Conservation (phyloP, 2,329 filamentous ascomycete species). For the Xylaria polymorpha region DNA sequence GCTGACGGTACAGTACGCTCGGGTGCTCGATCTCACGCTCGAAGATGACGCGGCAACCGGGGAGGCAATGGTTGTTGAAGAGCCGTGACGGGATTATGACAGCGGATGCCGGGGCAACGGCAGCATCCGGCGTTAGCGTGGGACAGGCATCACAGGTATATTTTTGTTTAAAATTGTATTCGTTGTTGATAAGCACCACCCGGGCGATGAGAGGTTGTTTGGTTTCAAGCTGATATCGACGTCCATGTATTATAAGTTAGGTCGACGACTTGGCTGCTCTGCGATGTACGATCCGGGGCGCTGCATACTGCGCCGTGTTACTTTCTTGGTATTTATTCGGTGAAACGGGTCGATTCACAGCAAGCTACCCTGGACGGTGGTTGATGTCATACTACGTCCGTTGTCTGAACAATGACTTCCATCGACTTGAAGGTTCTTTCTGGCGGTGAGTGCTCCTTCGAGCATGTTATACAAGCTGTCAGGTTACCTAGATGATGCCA, state of each 20-base stretch:
- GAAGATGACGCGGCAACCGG: conserved; percentile 56
- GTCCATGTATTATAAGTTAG: conserved; percentile 37
- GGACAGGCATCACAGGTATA: not conserved
- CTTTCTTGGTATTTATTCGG: conserved; percentile 16
- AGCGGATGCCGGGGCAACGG: conserved; percentile 17
- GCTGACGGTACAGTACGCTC: conserved; percentile 93
- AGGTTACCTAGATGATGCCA: not conserved
- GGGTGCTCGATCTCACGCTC: conserved; percentile 74
- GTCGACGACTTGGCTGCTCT: conserved; percentile 11
- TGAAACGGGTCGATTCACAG: not conserved
- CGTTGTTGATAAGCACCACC: conserved; percentile 3
- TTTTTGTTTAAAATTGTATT: conserved; percentile 11
- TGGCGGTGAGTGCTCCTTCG: conserved; percentile 22
- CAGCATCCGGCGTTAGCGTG: conserved; percentile 34
- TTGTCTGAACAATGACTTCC: conserved; percentile 1
- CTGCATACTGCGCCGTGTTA: conserved; percentile 5
- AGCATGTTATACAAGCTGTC: conserved; percentile 17
- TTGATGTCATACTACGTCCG: conserved; percentile 13
- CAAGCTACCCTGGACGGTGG: conserved; percentile 10
- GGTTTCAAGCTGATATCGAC: conserved; percentile 21
- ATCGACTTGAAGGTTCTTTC: not conserved
- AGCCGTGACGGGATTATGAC: conserved; percentile 37
- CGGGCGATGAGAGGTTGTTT: conserved; percentile 11
- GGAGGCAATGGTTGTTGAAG: conserved; percentile 52
- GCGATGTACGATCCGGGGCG: conserved; percentile 28